Percentiles rank a stretch among this genome's conserved stretches.
These are phyloP conservation scores for Neonectria punicea DNA, from an alignment of 2,329 filamentous ascomycete species.

Conservation along the genomic window DNA sequence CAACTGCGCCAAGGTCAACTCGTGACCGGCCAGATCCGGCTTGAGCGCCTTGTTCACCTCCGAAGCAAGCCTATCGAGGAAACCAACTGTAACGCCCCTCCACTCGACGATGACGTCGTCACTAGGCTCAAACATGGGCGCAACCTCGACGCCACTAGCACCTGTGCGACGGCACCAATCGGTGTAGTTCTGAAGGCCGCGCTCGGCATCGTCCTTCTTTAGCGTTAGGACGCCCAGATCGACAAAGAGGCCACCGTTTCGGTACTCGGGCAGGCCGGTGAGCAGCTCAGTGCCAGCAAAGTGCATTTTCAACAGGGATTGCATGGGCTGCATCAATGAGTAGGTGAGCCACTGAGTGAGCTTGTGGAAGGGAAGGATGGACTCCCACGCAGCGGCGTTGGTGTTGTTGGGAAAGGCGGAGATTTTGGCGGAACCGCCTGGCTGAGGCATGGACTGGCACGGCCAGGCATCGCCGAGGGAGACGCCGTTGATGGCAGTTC, in stretches of 20 bases:
- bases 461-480: constrained; percentile 95
- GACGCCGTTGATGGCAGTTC: constrained; percentile 87
- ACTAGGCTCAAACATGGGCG: constrained; percentile 67
- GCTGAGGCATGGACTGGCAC: constrained; percentile 80
- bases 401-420: constrained; percentile 36
- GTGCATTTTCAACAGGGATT: constrained; percentile 80
- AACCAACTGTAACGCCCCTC: constrained; percentile 70
- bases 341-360: constrained; percentile 95
- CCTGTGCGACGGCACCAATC: constrained; percentile 78
- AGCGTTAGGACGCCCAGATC: constrained; percentile 84
- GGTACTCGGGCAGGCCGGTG: constrained; percentile 90
- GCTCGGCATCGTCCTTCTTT: constrained; percentile 74
- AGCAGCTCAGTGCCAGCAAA: constrained; percentile 84
- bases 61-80: constrained; percentile 64
- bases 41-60: constrained; percentile 73
- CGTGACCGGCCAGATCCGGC: constrained; percentile 70
- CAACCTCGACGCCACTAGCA: constrained; percentile 66
- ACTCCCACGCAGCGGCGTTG: constrained; percentile 68
- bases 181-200: constrained; percentile 72
- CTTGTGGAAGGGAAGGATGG: constrained; percentile 91
- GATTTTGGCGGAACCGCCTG: constrained; percentile 54
- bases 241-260: constrained; percentile 89
- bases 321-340: constrained; percentile 92
- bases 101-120: constrained; percentile 74
- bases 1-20: constrained; percentile 86